These are phyloP conservation scores for Acanthamoeba healyi DNA, from an alignment of 208 protist genomes.

Conservation along the genomic window DNA sequence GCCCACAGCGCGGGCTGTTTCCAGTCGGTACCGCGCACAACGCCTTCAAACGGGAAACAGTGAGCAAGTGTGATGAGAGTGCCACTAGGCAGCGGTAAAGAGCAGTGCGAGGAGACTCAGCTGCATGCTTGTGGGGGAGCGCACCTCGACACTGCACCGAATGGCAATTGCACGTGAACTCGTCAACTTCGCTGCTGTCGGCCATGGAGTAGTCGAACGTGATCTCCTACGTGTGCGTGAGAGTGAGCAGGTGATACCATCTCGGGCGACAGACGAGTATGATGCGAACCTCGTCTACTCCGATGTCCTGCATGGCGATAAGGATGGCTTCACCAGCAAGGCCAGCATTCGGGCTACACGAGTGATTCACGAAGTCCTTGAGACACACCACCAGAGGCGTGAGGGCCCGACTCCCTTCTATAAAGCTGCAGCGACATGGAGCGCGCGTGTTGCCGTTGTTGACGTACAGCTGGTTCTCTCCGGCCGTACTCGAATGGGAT, in stretches of 20 bases:
- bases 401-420: too few species aligned
- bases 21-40: constrained; percentile 73
- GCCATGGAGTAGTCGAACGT: constrained; percentile 64
- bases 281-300: constrained; percentile 32
- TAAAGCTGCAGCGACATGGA: too few species aligned
- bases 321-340: constrained; percentile 58
- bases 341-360: constrained; percentile 48
- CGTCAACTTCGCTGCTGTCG: constrained; percentile 64
- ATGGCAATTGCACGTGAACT: constrained; percentile 55
- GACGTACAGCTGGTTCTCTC: constrained; percentile 47
- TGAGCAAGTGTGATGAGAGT: neutral
- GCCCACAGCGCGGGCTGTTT: constrained; percentile 43
- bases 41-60: neutral
- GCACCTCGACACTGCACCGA: constrained; percentile 24
- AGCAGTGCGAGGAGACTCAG: too few species aligned
- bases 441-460: too few species aligned
- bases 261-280: neutral
- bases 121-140: too few species aligned
- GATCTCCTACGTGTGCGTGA: constrained; percentile 29
- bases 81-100: too few species aligned
- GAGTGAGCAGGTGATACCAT: neutral
- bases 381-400: neutral
- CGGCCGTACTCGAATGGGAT: constrained; percentile 67
- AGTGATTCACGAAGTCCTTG: constrained; percentile 72
- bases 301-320: constrained; percentile 48